These are phyloP conservation scores for Eutrema japonicum DNA, from an alignment of 345 rosid species.

Conservation along the genomic window DNA sequence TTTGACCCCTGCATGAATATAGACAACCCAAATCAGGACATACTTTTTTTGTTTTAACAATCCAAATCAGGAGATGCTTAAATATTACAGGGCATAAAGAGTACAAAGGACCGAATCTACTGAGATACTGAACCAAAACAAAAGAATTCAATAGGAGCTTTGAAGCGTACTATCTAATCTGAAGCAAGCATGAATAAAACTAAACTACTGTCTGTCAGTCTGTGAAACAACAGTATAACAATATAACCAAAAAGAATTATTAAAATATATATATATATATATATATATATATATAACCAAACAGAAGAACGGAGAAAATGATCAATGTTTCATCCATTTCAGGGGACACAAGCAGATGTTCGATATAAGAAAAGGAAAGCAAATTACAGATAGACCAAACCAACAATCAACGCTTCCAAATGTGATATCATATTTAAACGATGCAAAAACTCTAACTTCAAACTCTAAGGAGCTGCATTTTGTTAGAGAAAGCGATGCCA, in stretches of 20 bases:
- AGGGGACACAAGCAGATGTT: not conserved
- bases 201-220: not conserved
- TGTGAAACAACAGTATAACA: not conserved
- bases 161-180: not conserved
- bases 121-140: not conserved
- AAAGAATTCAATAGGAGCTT: conserved; percentile 2
- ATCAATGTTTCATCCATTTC: not conserved
- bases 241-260: not conserved
- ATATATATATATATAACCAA: too few species aligned
- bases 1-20: too few species aligned
- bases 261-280: too few species aligned
- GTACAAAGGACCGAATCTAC: conserved; percentile 10
- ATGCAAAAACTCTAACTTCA: too few species aligned
- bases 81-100: not conserved
- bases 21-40: too few species aligned
- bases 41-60: too few species aligned
- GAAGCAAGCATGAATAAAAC: conserved; percentile 7
- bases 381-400: too few species aligned
- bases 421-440: too few species aligned
- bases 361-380: not conserved
- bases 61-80: too few species aligned
- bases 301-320: not conserved
- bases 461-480: conserved; percentile 63
- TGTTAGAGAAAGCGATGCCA: too few species aligned
- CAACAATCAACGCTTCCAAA: too few species aligned